Evolutionary conservation across 108 stramenopile species (phyloP).

Genomic region (Schizochytrium sp.): DNA sequence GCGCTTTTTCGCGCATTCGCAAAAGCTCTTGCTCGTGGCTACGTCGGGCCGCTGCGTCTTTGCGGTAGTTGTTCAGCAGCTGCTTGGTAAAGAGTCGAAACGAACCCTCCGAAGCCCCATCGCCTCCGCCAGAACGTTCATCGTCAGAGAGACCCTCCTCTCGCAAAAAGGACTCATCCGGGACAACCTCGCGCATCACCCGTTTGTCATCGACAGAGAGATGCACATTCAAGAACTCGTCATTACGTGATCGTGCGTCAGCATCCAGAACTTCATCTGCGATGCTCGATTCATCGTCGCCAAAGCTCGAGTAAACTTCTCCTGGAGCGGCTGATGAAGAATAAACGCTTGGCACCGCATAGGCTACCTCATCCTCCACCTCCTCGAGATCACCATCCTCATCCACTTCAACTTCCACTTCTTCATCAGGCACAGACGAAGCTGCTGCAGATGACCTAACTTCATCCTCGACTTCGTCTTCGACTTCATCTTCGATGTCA

Average conservation of each 20-base stretch:
- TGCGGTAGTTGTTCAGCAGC: not conserved
- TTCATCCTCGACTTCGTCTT: not conserved
- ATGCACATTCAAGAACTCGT: not conserved
- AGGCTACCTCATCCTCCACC: not conserved
- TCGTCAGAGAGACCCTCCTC: not conserved
- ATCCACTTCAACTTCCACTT: not conserved
- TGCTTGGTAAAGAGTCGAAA: not conserved
- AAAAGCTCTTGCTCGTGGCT: not conserved
- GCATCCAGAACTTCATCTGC: not conserved
- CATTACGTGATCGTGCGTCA: not conserved
- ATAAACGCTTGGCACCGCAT: not conserved
- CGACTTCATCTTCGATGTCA: not conserved
- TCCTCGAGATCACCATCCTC: not conserved
- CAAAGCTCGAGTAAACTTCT: constrained; percentile 8
- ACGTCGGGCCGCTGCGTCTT: not conserved
- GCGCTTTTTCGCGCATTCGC: not conserved
- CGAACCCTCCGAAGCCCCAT: not conserved
- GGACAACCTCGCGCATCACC: not conserved
- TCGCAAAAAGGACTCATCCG: not conserved
- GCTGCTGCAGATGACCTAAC: no score
- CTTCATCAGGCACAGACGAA: no score
- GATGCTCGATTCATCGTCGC: not conserved
- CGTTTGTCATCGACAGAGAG: not conserved
- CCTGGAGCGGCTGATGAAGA: not conserved
- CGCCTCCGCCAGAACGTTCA: not conserved